Percentiles rank a stretch among this genome's conserved stretches.
Evolutionary conservation across 345 rosid genomes (phyloP).

Genomic region (Cardamine chenopodiifolia): DNA sequence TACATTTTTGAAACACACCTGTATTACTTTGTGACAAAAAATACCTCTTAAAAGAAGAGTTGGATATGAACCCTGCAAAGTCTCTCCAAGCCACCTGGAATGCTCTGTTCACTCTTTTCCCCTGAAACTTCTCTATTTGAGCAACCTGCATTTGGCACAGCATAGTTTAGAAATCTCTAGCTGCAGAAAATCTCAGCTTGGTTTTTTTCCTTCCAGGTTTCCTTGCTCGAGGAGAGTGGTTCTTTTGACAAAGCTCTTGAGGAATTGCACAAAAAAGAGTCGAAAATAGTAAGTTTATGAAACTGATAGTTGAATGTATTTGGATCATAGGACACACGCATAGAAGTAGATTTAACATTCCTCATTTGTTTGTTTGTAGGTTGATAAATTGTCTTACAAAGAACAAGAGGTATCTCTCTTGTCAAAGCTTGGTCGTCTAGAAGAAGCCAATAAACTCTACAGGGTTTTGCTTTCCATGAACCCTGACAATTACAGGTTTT

Average conservation of each 20-base stretch:
- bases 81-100: not conserved
- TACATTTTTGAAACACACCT: not conserved
- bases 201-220: slow-evolving; percentile 51
- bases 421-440: slow-evolving; percentile 69
- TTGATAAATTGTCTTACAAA: slow-evolving; percentile 76
- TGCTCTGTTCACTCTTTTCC: slow-evolving; percentile 1
- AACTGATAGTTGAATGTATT: slow-evolving; percentile 8
- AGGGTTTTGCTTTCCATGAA: slow-evolving; percentile 76
- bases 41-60: slow-evolving; percentile 8
- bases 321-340: not conserved
- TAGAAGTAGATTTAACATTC: slow-evolving; percentile 29
- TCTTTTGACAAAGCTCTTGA: slow-evolving; percentile 71
- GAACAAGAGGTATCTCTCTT: slow-evolving; percentile 91
- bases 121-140: slow-evolving; percentile 7
- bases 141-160: slow-evolving; percentile 16
- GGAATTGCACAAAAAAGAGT: slow-evolving; percentile 73
- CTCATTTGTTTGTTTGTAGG: slow-evolving; percentile 54
- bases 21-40: not conserved
- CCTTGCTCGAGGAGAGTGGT: slow-evolving; percentile 87
- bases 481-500: slow-evolving; percentile 97
- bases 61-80: not conserved
- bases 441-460: slow-evolving; percentile 79
- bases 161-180: slow-evolving; percentile 10
- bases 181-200: slow-evolving; percentile 15
- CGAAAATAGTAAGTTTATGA: slow-evolving; percentile 71